Evolutionary conservation across 768 basidiomycete species (phyloP), one percentile per base, ranked within the genome.

Genomic region (Termitomyces sp.): DNA sequence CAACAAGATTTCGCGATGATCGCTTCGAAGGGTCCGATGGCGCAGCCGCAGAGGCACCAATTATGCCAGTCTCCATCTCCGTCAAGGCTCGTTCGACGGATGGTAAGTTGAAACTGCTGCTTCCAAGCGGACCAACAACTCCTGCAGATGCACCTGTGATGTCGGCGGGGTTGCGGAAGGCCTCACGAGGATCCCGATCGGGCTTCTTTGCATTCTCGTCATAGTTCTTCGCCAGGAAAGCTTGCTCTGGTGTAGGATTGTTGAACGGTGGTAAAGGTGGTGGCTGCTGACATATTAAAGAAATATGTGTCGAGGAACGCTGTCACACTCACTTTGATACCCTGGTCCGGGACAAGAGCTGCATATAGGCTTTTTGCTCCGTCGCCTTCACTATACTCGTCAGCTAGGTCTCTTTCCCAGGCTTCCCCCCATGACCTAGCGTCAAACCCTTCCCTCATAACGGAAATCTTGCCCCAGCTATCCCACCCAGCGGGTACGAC

Each of bases 401-500:
- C 73, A 3, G 78, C 81, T 14, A 93, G 69, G 62, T 93, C 90
- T 40, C 76, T 73, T 61, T 90, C 90, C 87, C 86, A 92, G 42
- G 85, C 88, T 57, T 90, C 88, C 4, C 86, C 88, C 85, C 87
- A 90, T 48, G 76, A 67, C 59, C 84, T 86, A 1, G 90, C 85
- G 54, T 97, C 94, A 64, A 98, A 99, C 0, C 91, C 91, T 42
- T 98, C 97, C 56, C 94, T 75, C 55, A 98, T 73, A 1, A 98
- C 88, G 2, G 80, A 77, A 57, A 98, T 96, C 76, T 98, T 98
- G 0, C 95, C 94, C 91, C 93, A 97, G 63, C 90, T 92, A 68
- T 98, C 97, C 97, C 97, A 99, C 1, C 97, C 97, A 2, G 92
- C 83, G 1, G 96, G 97, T 6, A 98, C 86, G 45, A 97, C 83